phyloP scores from a whole-genome alignment of 2,329 filamentous ascomycete species.

The Didymella lethalis region DNA sequence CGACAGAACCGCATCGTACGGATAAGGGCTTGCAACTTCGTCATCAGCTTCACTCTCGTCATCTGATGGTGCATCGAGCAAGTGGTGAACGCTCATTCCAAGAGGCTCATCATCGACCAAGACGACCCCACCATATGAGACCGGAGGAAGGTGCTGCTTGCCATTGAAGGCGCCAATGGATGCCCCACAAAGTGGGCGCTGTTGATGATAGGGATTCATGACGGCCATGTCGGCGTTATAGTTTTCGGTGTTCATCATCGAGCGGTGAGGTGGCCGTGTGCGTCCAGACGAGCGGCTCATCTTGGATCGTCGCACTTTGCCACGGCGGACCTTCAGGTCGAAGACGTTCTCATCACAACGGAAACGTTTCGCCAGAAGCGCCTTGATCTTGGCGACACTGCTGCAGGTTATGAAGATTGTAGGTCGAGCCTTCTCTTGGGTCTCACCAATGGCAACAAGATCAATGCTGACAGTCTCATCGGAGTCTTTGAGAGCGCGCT shows the following conservation, averaged over 20 bases:
- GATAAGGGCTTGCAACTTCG: slow-evolving; percentile 39
- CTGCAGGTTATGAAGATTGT: slow-evolving; percentile 81
- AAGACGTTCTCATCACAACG: slow-evolving; percentile 71
- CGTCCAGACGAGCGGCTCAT: slow-evolving; percentile 50
- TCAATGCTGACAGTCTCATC: slow-evolving; percentile 81
- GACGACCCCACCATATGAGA: slow-evolving; percentile 88
- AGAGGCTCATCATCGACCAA: slow-evolving; percentile 84
- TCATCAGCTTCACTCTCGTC: slow-evolving; percentile 58
- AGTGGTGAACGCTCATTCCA: slow-evolving; percentile 96
- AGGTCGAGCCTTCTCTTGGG: slow-evolving; percentile 69
- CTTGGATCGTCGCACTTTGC: slow-evolving; percentile 71
- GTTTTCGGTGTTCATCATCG: slow-evolving; percentile 50
- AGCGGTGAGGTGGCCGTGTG: slow-evolving; percentile 47
- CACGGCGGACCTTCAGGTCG: slow-evolving; percentile 75
- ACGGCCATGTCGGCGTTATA: slow-evolving; percentile 53
- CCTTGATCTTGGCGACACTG: slow-evolving; percentile 75
- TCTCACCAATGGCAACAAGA: slow-evolving; percentile 76
- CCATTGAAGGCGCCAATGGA: slow-evolving; percentile 92
- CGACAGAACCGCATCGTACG: slow-evolving; percentile 51
- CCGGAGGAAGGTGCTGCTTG: slow-evolving; percentile 84
- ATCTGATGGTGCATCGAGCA: slow-evolving; percentile 74
- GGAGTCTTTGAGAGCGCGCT: slow-evolving; percentile 74
- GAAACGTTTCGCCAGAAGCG: slow-evolving; percentile 74
- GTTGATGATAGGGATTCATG: slow-evolving; percentile 79
- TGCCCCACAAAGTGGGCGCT: slow-evolving; percentile 81